Evolutionary conservation across 352 stramenopile species (phyloP).

Genomic region (Salisapilia sapeloensis): DNA sequence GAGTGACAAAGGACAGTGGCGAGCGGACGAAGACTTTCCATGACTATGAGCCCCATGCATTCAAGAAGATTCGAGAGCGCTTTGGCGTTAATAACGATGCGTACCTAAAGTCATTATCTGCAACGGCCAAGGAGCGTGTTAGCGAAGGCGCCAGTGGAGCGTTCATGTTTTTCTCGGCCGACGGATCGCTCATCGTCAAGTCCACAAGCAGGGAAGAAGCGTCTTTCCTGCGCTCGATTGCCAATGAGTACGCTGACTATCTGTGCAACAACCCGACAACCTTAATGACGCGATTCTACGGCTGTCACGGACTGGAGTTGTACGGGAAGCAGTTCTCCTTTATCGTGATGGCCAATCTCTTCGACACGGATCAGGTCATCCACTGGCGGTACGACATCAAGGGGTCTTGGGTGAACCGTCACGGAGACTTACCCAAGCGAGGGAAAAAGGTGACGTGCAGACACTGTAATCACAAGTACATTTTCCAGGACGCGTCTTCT

Average conservation of each 20-base stretch:
- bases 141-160: conserved; percentile 77
- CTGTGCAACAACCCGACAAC: conserved; percentile 71
- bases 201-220: conserved; percentile 81
- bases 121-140: conserved; percentile 76
- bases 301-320: conserved; percentile 78
- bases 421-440: conserved; percentile 59
- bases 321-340: conserved; percentile 87
- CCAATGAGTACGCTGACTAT: conserved; percentile 77
- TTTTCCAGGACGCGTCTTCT: conserved; percentile 36
- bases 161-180: conserved; percentile 87
- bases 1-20: conserved; percentile 49
- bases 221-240: conserved; percentile 72
- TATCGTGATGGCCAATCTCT: conserved; percentile 87
- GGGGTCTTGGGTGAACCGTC: conserved; percentile 79
- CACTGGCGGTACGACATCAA: conserved; percentile 86
- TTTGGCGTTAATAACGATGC: conserved; percentile 75
- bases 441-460: conserved; percentile 80
- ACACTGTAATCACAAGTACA: conserved; percentile 81
- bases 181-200: conserved; percentile 83
- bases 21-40: conserved; percentile 76
- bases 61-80: conserved; percentile 77
- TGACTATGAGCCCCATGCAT: conserved; percentile 77
- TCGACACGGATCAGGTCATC: conserved; percentile 77
- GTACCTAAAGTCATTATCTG: conserved; percentile 67
- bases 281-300: conserved; percentile 81